These are phyloP conservation scores for Delphinella strobiligena DNA, from an alignment of 2,329 filamentous ascomycete species.

Conservation along the genomic window DNA sequence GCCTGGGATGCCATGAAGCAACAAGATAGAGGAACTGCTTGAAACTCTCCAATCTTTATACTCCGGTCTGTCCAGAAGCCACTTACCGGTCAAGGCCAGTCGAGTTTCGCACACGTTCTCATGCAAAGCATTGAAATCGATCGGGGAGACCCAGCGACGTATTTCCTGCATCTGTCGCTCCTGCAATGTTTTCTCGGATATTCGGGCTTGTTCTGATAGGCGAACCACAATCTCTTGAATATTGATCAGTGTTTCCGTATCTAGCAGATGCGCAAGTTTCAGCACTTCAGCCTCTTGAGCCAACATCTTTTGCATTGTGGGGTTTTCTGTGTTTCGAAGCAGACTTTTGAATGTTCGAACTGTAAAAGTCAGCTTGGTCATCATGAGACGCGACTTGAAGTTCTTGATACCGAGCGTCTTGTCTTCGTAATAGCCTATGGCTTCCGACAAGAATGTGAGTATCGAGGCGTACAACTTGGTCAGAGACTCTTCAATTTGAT, in stretches of 20 bases:
- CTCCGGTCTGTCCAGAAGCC: no score
- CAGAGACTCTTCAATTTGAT: neutral
- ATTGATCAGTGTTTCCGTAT: neutral
- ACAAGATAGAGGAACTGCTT: no score
- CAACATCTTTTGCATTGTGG: neutral
- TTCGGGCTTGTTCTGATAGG: neutral
- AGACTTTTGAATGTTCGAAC: neutral
- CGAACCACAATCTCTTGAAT: neutral
- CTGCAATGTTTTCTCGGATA: neutral
- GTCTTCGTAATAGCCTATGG: neutral
- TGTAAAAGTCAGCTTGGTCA: neutral
- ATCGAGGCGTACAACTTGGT: neutral
- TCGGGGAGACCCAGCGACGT: no score
- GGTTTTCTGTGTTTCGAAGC: neutral
- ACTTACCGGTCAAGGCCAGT: no score
- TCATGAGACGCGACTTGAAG: neutral
- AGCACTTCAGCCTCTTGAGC: neutral
- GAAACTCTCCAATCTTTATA: no score
- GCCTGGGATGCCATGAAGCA: no score
- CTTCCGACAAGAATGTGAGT: neutral
- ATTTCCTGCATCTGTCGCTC: no score
- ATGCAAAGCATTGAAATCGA: no score
- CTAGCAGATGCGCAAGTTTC: neutral
- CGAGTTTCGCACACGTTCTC: no score
- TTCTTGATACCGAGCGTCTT: neutral